Conservation (phyloP, 352 stramenopile species). For the Globisporangium irregulare region DNA sequence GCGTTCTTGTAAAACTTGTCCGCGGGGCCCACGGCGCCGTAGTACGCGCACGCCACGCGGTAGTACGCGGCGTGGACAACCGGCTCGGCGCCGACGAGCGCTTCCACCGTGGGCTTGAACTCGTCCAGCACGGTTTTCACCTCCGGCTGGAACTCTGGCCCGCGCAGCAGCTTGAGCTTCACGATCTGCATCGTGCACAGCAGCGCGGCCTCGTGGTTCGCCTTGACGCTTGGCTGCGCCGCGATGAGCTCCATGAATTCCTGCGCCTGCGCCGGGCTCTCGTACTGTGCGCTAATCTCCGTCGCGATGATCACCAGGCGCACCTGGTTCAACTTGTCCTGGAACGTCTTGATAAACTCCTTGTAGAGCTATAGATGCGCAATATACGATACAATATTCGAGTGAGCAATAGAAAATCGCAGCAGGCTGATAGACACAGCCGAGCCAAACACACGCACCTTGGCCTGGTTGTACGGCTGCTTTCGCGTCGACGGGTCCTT, state of each 20-base stretch:
- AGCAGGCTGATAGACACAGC: background rate
- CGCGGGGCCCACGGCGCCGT: constrained; percentile 86
- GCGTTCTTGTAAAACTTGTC: constrained; percentile 97
- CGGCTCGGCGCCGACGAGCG: constrained; percentile 82
- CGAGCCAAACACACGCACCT: constrained; percentile 14
- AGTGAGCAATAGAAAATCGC: too few relatives aligned
- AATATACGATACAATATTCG: background rate
- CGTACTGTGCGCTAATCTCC: constrained; percentile 81
- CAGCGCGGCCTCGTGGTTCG: constrained; percentile 59
- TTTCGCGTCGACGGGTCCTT: constrained; percentile 69
- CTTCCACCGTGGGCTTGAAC: constrained; percentile 73
- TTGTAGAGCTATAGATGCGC: constrained; percentile 77
- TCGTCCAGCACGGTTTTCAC: constrained; percentile 73
- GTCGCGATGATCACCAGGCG: constrained; percentile 90
- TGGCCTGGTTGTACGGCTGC: constrained; percentile 48
- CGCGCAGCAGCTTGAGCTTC: constrained; percentile 66
- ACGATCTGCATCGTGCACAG: constrained; percentile 80
- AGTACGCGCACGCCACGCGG: constrained; percentile 92
- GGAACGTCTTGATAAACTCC: constrained; percentile 93
- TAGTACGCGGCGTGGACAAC: constrained; percentile 94
- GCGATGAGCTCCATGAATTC: constrained; percentile 69
- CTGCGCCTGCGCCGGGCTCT: constrained; percentile 62
- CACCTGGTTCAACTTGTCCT: constrained; percentile 96
- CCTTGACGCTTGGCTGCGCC: constrained; percentile 56
- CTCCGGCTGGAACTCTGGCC: constrained; percentile 45